Evolutionary conservation across 2,329 filamentous ascomycete genomes (phyloP).

Genomic region (Leptosphaerulina australis): DNA sequence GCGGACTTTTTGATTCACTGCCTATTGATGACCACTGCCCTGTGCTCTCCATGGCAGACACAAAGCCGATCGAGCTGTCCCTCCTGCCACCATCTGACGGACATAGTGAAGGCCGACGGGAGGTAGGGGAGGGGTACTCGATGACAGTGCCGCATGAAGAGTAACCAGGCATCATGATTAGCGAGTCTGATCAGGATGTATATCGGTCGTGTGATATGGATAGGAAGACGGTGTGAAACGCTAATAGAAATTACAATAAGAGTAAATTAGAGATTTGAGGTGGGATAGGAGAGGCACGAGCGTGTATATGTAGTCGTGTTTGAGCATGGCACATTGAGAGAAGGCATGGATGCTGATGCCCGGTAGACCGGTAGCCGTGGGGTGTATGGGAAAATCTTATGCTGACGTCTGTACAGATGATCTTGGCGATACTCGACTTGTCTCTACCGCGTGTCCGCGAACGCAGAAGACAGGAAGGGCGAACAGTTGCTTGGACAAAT

Average conservation of each 20-base stretch:
- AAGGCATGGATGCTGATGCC: conserved; percentile 30
- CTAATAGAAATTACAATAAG: conserved; percentile 40
- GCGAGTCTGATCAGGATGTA: conserved; percentile 44
- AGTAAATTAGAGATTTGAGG: conserved; percentile 35
- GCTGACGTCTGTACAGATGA: conserved; percentile 26
- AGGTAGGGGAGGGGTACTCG: conserved; percentile 45
- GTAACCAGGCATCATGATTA: conserved; percentile 47
- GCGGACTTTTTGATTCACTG: conserved; percentile 46
- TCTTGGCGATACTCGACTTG: conserved; percentile 40
- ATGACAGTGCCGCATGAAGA: conserved; percentile 41
- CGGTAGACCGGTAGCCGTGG: conserved; percentile 36
- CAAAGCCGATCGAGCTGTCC: conserved; percentile 45
- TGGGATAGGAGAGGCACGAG: conserved; percentile 30
- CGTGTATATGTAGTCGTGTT: conserved; percentile 44
- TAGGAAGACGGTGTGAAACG: conserved; percentile 18
- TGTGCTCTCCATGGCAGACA: conserved; percentile 46
- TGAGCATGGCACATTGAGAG: conserved; percentile 22
- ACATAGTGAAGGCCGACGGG: conserved; percentile 43
- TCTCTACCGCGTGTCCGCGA: conserved; percentile 36
- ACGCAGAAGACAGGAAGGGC: conserved; percentile 20
- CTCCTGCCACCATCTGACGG: conserved; percentile 41
- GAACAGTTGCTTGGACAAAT: conserved; percentile 10
- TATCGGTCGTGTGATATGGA: conserved; percentile 30
- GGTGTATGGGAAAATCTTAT: conserved; percentile 32
- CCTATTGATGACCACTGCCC: conserved; percentile 48